These are phyloP conservation scores for Gossypium schwendimanii DNA, from an alignment of 441 rosid genomes.

Conservation along the genomic window DNA sequence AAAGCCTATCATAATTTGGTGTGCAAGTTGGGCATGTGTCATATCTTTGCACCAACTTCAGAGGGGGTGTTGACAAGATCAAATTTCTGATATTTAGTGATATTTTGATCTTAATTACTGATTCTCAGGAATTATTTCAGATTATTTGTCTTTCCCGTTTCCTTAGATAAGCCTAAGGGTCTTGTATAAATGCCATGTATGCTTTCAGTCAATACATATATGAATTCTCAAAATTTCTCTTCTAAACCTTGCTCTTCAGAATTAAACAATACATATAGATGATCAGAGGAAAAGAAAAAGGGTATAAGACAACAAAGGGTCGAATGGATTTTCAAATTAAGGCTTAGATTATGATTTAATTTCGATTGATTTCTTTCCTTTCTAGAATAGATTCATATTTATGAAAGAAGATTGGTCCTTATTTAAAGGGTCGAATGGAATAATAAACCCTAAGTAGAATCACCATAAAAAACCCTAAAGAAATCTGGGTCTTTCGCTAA, in stretches of 20 bases:
- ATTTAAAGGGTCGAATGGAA: neutral
- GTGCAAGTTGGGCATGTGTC: neutral
- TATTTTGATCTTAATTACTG: neutral
- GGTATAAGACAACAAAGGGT: neutral
- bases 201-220: neutral
- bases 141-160: neutral
- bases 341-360: neutral
- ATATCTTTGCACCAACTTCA: neutral
- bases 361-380: neutral
- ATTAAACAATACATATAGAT: neutral
- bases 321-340: neutral
- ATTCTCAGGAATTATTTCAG: neutral
- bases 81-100: neutral
- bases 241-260: neutral
- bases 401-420: neutral
- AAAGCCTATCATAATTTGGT: neutral
- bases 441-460: neutral
- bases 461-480: neutral
- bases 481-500: neutral
- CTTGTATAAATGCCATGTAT: neutral
- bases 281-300: neutral
- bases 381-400: neutral
- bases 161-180: neutral
- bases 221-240: neutral
- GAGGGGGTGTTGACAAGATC: neutral